Evolutionary conservation across 306 rosid genomes (phyloP).

Genomic region (Gastrolobium villosum): DNA sequence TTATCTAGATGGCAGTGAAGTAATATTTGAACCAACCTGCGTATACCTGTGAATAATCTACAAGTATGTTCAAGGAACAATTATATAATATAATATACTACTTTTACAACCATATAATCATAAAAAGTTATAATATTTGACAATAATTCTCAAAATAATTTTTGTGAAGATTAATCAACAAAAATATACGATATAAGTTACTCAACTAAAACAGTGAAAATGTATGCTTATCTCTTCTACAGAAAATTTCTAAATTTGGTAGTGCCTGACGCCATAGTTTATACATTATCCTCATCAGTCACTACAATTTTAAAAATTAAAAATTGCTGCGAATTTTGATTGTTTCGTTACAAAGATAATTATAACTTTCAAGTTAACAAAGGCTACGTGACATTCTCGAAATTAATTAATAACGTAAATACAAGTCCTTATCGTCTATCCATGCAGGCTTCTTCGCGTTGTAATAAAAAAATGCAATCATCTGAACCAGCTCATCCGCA

Average conservation of each 20-base stretch:
- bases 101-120: no score
- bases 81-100: no score
- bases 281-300: background rate
- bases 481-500: constrained; percentile 83
- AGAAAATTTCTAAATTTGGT: constrained; percentile 12
- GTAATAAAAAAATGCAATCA: constrained; percentile 95
- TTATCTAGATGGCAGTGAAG: no score
- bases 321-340: background rate
- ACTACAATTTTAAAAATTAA: background rate
- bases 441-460: constrained; percentile 93
- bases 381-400: background rate
- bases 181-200: no score
- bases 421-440: constrained; percentile 66
- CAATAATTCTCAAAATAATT: no score
- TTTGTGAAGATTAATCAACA: no score
- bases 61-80: no score
- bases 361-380: constrained; percentile 12
- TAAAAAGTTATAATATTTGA: no score
- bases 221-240: no score
- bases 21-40: no score
- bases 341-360: constrained; percentile 13
- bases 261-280: background rate
- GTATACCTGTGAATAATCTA: no score
- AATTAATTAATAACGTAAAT: constrained; percentile 50
- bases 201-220: background rate